Evolutionary conservation across 495 filamentous ascomycete genomes (phyloP), one percentile per base, ranked within the genome.

Genomic region (Trichoderma gamsii): DNA sequence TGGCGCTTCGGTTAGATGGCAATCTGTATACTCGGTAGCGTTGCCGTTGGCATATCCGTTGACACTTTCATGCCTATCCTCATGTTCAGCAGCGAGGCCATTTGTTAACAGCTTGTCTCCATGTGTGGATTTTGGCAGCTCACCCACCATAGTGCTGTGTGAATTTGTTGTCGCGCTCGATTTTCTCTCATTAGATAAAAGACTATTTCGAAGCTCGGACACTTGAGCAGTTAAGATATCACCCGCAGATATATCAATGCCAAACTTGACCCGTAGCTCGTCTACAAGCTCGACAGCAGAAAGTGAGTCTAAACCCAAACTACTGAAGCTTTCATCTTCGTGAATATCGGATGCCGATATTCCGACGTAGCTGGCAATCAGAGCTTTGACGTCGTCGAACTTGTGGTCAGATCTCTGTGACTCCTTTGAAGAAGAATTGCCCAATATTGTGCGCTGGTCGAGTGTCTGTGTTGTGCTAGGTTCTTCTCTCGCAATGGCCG

Each of bases 271-370:
- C 27, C 41, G 18, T 32, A 69, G 27, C 46, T 66, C 72, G 35
- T 72, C 72, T 13, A 63, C 66, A 13, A 73, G 67, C 61, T 73
- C 72, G 12, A 71, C 66, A 16, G 72, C 59, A 27, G 72, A 71
- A n/a, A 73, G 64, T 27, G 72, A 73, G 61, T 73, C 72, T 11
- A 73, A 68, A 9, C 72, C 72, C 3, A 73, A 52, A 35, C 67
- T 65, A 9, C 38, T 51, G 23, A 73, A 69, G 21, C 61, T 64
- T 41, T 64, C 29, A n/a, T 35, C 61, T 35, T 64, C 27, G n/a
- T 52, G 49, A 61, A 73, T 68, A 32, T 69, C 56, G 3, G 64
- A 69, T 35, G 32, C 29, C 16, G 72, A 25, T 49, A 70, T 25
- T 27, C 71, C 67, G 46, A 65, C 66, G 21, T 72, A 73, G 4